phyloP scores from a whole-genome alignment of 441 rosid genomes.

The Pelargonium myrrhifolium region DNA sequence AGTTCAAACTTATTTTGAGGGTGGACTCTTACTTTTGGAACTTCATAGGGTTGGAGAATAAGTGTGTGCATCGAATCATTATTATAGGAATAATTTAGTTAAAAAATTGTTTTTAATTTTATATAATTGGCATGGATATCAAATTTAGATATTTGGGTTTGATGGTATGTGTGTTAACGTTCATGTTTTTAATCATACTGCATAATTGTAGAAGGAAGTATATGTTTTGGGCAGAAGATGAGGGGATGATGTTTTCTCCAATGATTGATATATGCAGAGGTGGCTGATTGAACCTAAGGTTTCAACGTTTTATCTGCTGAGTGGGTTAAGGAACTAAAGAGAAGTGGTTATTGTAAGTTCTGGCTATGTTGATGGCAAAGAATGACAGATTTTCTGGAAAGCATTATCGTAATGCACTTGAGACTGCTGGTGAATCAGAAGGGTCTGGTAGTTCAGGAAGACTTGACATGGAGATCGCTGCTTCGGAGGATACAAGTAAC shows the following conservation, averaged over 20 bases:
- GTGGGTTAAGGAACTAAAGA: conserved; percentile 8
- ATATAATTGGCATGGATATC: not conserved
- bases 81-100: not conserved
- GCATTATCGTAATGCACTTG: conserved; percentile 37
- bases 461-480: conserved; percentile 46
- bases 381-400: conserved; percentile 46
- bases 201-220: not conserved
- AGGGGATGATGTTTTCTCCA: conserved; percentile 24
- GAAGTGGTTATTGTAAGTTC: not conserved
- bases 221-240: not conserved
- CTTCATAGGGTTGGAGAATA: not conserved
- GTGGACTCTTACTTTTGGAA: not conserved
- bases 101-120: not conserved
- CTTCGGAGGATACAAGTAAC: conserved; percentile 50
- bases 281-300: conserved; percentile 17
- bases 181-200: not conserved
- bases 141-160: not conserved
- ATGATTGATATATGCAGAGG: conserved; percentile 33
- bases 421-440: conserved; percentile 48
- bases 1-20: not conserved
- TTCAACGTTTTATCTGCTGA: conserved; percentile 4
- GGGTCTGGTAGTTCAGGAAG: conserved; percentile 58
- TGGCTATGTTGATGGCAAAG: conserved; percentile 42
- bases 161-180: not conserved
- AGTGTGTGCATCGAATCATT: not conserved